Evolutionary conservation across 75 land plant species (phyloP).

Genomic region (Cunninghamia lanceolata): DNA sequence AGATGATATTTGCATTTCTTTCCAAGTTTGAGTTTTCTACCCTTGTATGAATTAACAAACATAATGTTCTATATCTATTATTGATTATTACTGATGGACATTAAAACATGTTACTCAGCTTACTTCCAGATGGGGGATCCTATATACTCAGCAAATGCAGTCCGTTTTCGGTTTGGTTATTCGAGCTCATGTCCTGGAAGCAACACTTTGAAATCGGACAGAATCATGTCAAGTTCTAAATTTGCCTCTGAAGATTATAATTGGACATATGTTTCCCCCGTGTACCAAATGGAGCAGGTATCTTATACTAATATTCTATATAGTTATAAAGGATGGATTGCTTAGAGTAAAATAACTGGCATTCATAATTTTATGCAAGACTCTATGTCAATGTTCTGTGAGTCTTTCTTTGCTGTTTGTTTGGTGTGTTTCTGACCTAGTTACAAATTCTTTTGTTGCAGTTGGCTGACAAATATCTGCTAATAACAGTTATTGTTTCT

Average conservation of each 20-base stretch:
- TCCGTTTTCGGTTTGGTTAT: constrained; percentile 40
- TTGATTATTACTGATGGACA: background rate
- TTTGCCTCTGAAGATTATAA: constrained; percentile 14
- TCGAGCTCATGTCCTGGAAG: background rate
- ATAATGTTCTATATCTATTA: background rate
- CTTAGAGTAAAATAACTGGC: background rate
- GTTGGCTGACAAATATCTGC: background rate
- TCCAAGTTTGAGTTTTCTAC: background rate
- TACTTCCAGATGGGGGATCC: constrained; percentile 36
- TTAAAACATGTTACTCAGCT: constrained; percentile 19
- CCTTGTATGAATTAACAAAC: background rate
- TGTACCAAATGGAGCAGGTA: constrained; percentile 46
- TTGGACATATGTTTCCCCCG: constrained; percentile 45
- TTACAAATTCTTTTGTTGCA: too few relatives aligned
- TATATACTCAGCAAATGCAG: constrained; percentile 36
- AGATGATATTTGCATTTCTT: background rate
- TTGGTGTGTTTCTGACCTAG: background rate
- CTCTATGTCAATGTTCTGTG: background rate
- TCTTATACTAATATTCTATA: background rate
- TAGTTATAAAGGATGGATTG: background rate
- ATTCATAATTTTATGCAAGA: background rate
- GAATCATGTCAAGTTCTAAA: background rate
- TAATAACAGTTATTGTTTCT: background rate
- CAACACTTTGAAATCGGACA: background rate
- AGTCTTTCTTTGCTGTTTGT: background rate